Percentiles rank a stretch among this genome's conserved stretches.
phyloP scores from a whole-genome alignment of 2,329 filamentous ascomycete species.

The Xylaria hypoxylon region DNA sequence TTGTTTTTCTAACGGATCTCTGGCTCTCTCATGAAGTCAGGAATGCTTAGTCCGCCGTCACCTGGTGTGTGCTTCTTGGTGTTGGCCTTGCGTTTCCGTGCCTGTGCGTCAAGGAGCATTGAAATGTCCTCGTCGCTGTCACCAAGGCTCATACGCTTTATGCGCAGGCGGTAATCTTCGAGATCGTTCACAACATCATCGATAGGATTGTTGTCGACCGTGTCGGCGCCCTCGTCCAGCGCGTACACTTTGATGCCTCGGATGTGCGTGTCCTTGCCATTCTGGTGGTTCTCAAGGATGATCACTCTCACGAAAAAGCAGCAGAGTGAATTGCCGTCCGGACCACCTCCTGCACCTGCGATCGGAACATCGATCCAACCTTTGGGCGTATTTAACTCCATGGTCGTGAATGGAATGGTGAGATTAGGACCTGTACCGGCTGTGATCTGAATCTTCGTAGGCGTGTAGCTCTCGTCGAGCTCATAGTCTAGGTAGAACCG shows the following conservation, averaged over 20 bases:
- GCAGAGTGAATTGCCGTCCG: constrained; percentile 79
- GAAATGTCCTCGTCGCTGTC: constrained; percentile 51
- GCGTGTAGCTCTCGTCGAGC: constrained; percentile 95
- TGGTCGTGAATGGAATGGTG: constrained; percentile 85
- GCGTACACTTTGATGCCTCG: constrained; percentile 89
- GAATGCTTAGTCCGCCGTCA: constrained; percentile 53
- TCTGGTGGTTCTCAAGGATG: constrained; percentile 96
- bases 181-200: constrained; percentile 52
- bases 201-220: constrained; percentile 53
- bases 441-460: constrained; percentile 88
- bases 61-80: constrained; percentile 48
- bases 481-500: constrained; percentile 92
- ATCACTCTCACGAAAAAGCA: constrained; percentile 92
- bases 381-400: constrained; percentile 80
- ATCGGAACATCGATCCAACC: constrained; percentile 91
- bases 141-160: constrained; percentile 47
- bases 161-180: constrained; percentile 48
- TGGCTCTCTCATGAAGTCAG: constrained; percentile 57
- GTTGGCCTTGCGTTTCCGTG: constrained; percentile 48
- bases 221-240: constrained; percentile 60
- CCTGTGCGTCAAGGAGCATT: constrained; percentile 50
- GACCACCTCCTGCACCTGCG: constrained; percentile 65
- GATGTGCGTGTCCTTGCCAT: constrained; percentile 98
- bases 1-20: constrained; percentile 53
- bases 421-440: constrained; percentile 94